Conservation (phyloP, 495 filamentous ascomycete genomes). For the Xylaria sp. region DNA sequence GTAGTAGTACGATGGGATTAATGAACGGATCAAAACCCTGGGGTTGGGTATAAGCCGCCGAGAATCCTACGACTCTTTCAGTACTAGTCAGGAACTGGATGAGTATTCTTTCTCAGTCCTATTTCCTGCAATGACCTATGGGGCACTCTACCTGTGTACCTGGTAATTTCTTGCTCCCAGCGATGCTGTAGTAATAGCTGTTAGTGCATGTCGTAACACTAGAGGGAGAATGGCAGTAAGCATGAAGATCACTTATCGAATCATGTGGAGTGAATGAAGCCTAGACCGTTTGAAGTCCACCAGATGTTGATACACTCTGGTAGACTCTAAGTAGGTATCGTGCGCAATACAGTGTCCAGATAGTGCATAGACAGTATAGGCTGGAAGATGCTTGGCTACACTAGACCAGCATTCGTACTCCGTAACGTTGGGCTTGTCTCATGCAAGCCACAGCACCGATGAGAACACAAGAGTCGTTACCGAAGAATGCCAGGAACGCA, state of each 20-base stretch:
- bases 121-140: background rate
- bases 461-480: conserved; percentile 19
- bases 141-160: background rate
- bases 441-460: conserved; percentile 20
- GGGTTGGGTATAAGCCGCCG: conserved; percentile 14
- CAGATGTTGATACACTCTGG: background rate
- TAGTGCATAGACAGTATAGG: background rate
- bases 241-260: conserved; percentile 13
- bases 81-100: conserved; percentile 24
- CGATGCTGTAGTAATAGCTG: background rate
- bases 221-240: background rate
- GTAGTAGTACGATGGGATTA: too few relatives aligned
- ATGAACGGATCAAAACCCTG: background rate
- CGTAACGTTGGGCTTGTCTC: conserved; percentile 9
- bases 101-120: background rate
- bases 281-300: conserved; percentile 10
- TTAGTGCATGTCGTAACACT: conserved; percentile 1
- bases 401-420: conserved; percentile 14
- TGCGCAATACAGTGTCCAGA: too few relatives aligned
- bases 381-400: conserved; percentile 4
- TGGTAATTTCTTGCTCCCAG: background rate
- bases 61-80: conserved; percentile 14
- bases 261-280: conserved; percentile 4
- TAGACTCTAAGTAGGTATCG: too few relatives aligned
- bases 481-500: conserved; percentile 21